Base-by-base conservation (phyloP, 768 basidiomycete species). In the Trametes cingulata region DNA sequence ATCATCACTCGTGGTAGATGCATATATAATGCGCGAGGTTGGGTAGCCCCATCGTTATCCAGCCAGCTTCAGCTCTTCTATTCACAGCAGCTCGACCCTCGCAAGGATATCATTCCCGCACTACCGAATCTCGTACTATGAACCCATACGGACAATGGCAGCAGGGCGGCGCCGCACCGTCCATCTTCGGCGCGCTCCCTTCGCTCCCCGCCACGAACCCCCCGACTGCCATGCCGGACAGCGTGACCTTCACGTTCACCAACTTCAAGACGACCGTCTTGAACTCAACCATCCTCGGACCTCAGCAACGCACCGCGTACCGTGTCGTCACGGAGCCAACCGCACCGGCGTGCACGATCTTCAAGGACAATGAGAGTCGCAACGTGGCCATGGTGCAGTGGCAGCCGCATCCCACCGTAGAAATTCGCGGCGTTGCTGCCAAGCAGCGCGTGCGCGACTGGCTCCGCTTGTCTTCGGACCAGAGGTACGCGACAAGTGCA, bases 151-250 rank as follows among this genome's bases (percentile, higher is more conserved):
- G 58, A 25, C 64, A 67, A 52, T 58, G 54, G 60, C 60, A 64
- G 41, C 62, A 60, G 57, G 68, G 67, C 64, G 56, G 61, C 33
- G 54, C 39, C 17, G 67, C 76, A 5, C 82, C 85, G 47, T 87
- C 86, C 47, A 72, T 87, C 58, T 84, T 82, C 65, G 86, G 86
- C 6, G 85, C 85, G 0, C 81, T 88, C 19, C 86, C 86, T 27
- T 85, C 73, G 22, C 64, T 77, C 15, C 71, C 74, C 29, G 72
- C 68, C 68, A 73, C 65, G 14, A 63, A 60, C 41, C 56, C 67
- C 10, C 66, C 71, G 20, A 56, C 53, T 41, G 65, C 69, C 3
- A 65, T 66, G 45, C 67, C 72, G 8, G 68, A 73, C 15, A 73
- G 75, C 57, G 64, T 78, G 62, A 73, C 75, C 6, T 82, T 82